Evolutionary conservation across 2,329 filamentous ascomycete species (phyloP), one percentile per base, ranked within the genome.

Genomic region (Monilinia aucupariae): DNA sequence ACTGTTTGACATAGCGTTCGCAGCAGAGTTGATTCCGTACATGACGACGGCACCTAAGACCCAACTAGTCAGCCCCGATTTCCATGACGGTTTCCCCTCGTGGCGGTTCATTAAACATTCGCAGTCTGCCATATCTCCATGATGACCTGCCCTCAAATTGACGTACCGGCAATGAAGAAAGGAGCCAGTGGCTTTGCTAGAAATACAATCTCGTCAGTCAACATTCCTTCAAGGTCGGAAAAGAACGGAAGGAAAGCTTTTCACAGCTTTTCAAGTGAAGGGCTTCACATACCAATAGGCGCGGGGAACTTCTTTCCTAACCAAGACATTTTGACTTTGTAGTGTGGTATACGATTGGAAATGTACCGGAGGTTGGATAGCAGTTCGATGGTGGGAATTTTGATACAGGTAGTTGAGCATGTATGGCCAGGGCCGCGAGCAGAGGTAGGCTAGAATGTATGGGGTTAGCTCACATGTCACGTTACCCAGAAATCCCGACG

Each of bases 141-240:
- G 15, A 13, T 22, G 17, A 39, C 4, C 17, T 17, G 27, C 32
- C 25, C 32, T 20, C 45, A 30, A 13, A 7, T 1, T 52, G 61
- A 82, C 90, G 76, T 94, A 96, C 93, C 92, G 77, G 93, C 93
- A 78, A 84, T 83, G 83, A 92, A 94, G 86, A 97, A 97, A 72
- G 93, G 93, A 78, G 85, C 86, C 87, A 96, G 87, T 73, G 93
- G 92, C 83, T 85, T 85, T 81, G 91, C 93, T 97, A 76, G 77
- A 74, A 65, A 52, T 15, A 52, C n/a, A 45, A 47, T 27, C 6
- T 50, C 34, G 12, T 63, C 37, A 63, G 61, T 47, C 30, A 52
- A 59, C 7, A 41, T 48, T 50, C 45, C 20, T 58, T 34, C 25
- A 30, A 58, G 17, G n/a, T 58, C 60, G 60, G 60, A 41, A 49